Evolutionary conservation across 75 land plant genomes (phyloP).

Genomic region (Ceratopteris richardii): DNA sequence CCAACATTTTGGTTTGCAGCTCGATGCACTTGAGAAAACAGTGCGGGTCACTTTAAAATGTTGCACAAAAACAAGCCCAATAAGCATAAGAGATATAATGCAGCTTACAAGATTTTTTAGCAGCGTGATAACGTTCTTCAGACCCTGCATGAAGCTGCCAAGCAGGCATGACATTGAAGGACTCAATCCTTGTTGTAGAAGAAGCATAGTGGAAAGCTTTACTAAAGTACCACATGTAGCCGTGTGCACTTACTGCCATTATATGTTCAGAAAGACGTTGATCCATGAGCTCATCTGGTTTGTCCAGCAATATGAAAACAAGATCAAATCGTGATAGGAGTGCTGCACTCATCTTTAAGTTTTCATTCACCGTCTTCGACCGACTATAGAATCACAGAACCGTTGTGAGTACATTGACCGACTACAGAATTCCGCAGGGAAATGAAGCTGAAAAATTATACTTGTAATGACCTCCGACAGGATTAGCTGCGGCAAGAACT

Average conservation of each 20-base stretch:
- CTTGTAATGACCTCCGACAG: conserved; percentile 99
- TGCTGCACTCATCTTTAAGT: conserved; percentile 93
- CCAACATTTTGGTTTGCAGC: conserved; percentile 17
- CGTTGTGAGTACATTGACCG: not conserved
- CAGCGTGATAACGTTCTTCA: conserved; percentile 40
- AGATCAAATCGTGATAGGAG: conserved; percentile 89
- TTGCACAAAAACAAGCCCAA: not conserved
- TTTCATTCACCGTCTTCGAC: conserved; percentile 97
- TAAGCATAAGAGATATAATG: not conserved
- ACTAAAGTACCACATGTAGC: no score
- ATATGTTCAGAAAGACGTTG: conserved; percentile 85
- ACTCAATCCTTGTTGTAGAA: not conserved
- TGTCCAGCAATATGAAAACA: conserved; percentile 81
- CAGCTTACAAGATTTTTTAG: conserved; percentile 39
- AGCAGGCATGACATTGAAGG: conserved; percentile 6
- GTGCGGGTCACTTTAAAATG: not conserved
- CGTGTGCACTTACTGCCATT: conserved; percentile 64
- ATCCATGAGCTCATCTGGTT: conserved; percentile 79
- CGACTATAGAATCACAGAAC: conserved; percentile 69
- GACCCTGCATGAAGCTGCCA: conserved; percentile 79
- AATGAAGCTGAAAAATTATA: conserved; percentile 15
- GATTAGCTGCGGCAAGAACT: conserved; percentile 95
- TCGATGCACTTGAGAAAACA: conserved; percentile 15
- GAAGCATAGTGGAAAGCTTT: no score
- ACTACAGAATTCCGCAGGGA: not conserved